Base-by-base conservation (phyloP, 1,139 yeast species). In the Taphrina flavorubra region DNA sequence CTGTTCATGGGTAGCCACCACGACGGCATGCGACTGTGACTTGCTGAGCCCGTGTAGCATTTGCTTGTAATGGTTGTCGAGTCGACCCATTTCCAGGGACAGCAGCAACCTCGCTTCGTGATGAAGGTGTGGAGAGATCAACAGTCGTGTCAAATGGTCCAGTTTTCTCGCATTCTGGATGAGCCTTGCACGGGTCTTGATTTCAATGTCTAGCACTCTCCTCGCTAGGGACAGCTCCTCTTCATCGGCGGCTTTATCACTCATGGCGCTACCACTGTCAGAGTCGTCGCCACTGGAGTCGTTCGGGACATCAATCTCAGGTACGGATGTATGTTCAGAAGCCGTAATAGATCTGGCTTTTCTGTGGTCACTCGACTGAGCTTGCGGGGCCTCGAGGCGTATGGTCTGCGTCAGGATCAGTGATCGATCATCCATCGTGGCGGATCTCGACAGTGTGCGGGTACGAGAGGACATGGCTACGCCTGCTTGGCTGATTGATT, bases 41-140 rank as follows among this genome's bases (percentile, higher is more conserved):
- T 39, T 20, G 36, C 60, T 37, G 18, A 56, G 47, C 1, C 36
- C 42, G 5, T 47, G 46, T 11, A 56, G 42, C 25, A 56, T 13
- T 18, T 20, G 47, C 16, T 40, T 56, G 47, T 56, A 56, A 40
- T 56, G 60, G 36, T 34, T 20, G 34, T 56, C 60, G 34, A 56
- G 36, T 7, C 47, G 60, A 13, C 60, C 60, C 60, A 56, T 56
- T 39, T 56, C 60, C n/a, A 56, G 16, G 16, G 60, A 56, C 31
- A 56, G 18, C 49, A 56, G 16, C 36, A 56, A n/a, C 6, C 60
- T 13, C 2, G 60, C 60, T 34, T 56, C 60, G 49, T 56, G 60
- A 20, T 56, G 60, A 1, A 56, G 47, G 11, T 56, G 60, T 5
- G 60, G 60, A 39, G 60, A 56, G 13, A 56, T 56, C 47, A 56